These are phyloP conservation scores for Gamarada debralockiae DNA, from an alignment of 495 filamentous ascomycete species.

Conservation along the genomic window DNA sequence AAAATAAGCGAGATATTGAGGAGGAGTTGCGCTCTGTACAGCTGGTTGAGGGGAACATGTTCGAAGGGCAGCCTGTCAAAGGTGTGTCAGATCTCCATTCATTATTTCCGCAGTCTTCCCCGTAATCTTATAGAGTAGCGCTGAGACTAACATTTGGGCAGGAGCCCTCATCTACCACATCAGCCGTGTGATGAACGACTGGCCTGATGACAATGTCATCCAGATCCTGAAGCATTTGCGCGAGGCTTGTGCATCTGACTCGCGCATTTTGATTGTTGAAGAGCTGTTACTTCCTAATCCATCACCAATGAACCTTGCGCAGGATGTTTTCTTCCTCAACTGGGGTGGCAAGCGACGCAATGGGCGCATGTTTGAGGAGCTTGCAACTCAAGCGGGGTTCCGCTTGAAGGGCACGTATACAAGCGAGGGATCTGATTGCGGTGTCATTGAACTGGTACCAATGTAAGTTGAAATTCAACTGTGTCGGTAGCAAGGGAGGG, in stretches of 20 bases:
- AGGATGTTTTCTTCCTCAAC: background rate
- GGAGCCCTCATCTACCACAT: slow-evolving; percentile 34
- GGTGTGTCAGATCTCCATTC: too few relatives aligned
- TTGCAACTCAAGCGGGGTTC: background rate
- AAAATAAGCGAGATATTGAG: slow-evolving; percentile 10
- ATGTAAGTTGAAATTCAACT: too few relatives aligned
- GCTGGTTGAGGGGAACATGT: slow-evolving; percentile 28
- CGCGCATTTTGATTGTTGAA: slow-evolving; percentile 31
- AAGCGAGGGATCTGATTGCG: too few relatives aligned
- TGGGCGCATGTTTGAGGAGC: background rate
- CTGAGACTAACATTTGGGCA: too few relatives aligned
- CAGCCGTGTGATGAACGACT: slow-evolving; percentile 33
- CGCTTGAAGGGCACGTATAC: background rate
- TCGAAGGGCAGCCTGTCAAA: slow-evolving; percentile 25
- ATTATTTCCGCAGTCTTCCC: too few relatives aligned
- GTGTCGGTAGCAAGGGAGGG: too few relatives aligned
- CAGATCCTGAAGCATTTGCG: slow-evolving; percentile 27
- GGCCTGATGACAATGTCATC: slow-evolving; percentile 29
- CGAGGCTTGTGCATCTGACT: slow-evolving; percentile 15
- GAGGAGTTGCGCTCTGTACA: slow-evolving; percentile 20
- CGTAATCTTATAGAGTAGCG: slow-evolving; percentile 24
- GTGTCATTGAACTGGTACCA: too few relatives aligned
- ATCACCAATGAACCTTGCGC: background rate
- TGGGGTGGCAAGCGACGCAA: background rate
- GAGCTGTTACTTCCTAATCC: slow-evolving; percentile 21